phyloP scores from a whole-genome alignment of 805 yeast genomes.

The Blastobotrys attinorum region DNA sequence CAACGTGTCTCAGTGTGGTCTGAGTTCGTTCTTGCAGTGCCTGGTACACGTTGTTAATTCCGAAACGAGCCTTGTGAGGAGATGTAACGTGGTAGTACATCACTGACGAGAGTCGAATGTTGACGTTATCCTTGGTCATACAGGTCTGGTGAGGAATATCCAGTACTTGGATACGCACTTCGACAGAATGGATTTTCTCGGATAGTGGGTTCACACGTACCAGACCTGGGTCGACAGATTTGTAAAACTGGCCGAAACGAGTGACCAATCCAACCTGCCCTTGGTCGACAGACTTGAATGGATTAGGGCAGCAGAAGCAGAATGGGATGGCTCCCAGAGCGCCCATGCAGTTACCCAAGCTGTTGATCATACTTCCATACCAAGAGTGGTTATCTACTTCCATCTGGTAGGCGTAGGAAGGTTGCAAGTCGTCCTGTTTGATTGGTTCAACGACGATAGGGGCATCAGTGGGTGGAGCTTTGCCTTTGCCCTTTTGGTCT shows the following conservation, averaged over 20 bases:
- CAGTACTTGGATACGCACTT: conserved; percentile 49
- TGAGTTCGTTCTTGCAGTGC: conserved; percentile 63
- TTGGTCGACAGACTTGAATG: conserved; percentile 52
- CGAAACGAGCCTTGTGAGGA: conserved; percentile 58
- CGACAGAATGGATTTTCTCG: conserved; percentile 44
- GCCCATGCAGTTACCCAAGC: conserved; percentile 43
- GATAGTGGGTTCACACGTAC: conserved; percentile 57
- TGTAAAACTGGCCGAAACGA: conserved; percentile 55
- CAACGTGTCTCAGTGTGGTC: conserved; percentile 64
- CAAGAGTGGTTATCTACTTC: conserved; percentile 29
- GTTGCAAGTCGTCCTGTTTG: conserved; percentile 21
- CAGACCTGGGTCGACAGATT: conserved; percentile 64
- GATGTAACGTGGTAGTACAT: conserved; percentile 58
- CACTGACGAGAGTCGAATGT: conserved; percentile 55
- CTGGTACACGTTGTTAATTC: conserved; percentile 43
- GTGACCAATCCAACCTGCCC: conserved; percentile 65
- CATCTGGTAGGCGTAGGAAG: conserved; percentile 31
- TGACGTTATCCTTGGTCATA: conserved; percentile 64
- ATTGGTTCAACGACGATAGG: conserved; percentile 25
- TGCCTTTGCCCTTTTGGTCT: conserved; percentile 1
- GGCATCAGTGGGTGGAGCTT: conserved; percentile 4
- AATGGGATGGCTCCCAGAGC: conserved; percentile 46
- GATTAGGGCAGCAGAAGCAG: conserved; percentile 48
- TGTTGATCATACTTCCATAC: conserved; percentile 28
- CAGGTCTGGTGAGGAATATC: conserved; percentile 63